A percentile compares a stretch with the other conserved stretches of the same genome.
Conservation (phyloP, 495 filamentous ascomycete genomes). For the Letharia columbiana region DNA sequence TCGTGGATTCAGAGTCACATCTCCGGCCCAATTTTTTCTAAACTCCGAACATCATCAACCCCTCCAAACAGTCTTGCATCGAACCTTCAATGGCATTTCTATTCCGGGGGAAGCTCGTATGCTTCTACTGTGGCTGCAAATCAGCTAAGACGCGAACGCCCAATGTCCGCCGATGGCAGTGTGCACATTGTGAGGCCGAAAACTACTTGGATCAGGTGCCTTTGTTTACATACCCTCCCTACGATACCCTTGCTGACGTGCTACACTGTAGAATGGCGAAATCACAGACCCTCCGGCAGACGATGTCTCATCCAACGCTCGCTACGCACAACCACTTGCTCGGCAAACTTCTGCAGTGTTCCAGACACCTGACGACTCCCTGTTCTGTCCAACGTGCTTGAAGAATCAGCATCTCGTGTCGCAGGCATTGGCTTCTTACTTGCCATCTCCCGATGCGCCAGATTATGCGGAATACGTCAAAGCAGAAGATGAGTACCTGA, state of each 20-base stretch:
- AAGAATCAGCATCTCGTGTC: constrained; percentile 75
- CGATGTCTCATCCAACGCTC: constrained; percentile 32
- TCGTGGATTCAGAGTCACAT: neutral
- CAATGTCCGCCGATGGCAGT: constrained; percentile 53
- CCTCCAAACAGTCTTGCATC: neutral
- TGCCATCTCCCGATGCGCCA: constrained; percentile 58
- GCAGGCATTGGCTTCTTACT: constrained; percentile 57
- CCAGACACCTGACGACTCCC: constrained; percentile 34
- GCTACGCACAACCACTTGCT: constrained; percentile 30
- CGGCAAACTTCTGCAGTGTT: constrained; percentile 28
- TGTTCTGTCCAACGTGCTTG: constrained; percentile 71
- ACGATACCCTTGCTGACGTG: constrained; percentile 17
- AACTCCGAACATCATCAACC: constrained; percentile 6
- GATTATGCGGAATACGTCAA: constrained; percentile 48
- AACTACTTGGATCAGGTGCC: constrained; percentile 68
- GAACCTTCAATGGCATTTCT: constrained; percentile 36
- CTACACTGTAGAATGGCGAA: constrained; percentile 56
- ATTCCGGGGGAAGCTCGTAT: constrained; percentile 47
- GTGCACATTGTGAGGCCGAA: constrained; percentile 64
- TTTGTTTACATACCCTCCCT: constrained; percentile 12
- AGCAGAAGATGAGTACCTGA: constrained; percentile 52
- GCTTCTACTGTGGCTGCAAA: constrained; percentile 68
- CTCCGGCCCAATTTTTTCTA: constrained; percentile 5
- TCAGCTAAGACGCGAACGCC: constrained; percentile 47
- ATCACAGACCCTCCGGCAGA: constrained; percentile 77